Evolutionary conservation across 768 basidiomycete genomes (phyloP).

Genomic region (Suillus americanus): DNA sequence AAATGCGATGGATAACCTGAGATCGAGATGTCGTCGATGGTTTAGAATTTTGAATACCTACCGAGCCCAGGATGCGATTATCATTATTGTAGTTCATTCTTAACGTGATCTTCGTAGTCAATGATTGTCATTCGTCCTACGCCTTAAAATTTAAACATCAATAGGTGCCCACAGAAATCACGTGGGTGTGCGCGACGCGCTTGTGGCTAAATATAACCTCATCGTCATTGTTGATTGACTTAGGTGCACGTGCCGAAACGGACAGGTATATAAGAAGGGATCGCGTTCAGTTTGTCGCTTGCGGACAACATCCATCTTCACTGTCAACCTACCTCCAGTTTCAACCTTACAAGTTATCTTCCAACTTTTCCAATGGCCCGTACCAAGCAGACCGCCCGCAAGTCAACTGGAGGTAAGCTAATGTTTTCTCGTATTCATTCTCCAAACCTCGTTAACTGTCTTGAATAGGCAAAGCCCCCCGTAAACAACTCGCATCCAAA

Average conservation of each 20-base stretch:
- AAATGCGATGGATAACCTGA: neutral
- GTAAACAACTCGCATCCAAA: constrained; percentile 61
- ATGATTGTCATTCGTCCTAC: neutral
- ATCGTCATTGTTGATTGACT: constrained; percentile 8
- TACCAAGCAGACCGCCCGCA: constrained; percentile 81
- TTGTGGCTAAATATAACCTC: neutral
- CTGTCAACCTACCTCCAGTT: constrained; percentile 24
- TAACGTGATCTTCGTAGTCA: neutral
- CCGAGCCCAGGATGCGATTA: neutral
- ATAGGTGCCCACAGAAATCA: neutral
- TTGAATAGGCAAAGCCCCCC: constrained; percentile 52
- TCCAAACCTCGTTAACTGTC: constrained; percentile 3
- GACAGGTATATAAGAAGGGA: constrained; percentile 3
- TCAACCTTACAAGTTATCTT: neutral
- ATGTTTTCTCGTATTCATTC: neutral
- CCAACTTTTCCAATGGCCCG: constrained; percentile 52
- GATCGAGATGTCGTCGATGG: neutral
- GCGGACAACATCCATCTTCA: neutral
- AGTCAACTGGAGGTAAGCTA: constrained; percentile 72
- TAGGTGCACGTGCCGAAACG: neutral
- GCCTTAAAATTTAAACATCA: too few relatives aligned
- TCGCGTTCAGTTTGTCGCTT: neutral
- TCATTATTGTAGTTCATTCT: neutral
- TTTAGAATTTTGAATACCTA: neutral
- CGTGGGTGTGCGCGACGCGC: constrained; percentile 10